Evolutionary conservation across 371 early-diverging fungal species (phyloP), one percentile per base, ranked within the genome.

Genomic region (Zychaea mexicana): DNA sequence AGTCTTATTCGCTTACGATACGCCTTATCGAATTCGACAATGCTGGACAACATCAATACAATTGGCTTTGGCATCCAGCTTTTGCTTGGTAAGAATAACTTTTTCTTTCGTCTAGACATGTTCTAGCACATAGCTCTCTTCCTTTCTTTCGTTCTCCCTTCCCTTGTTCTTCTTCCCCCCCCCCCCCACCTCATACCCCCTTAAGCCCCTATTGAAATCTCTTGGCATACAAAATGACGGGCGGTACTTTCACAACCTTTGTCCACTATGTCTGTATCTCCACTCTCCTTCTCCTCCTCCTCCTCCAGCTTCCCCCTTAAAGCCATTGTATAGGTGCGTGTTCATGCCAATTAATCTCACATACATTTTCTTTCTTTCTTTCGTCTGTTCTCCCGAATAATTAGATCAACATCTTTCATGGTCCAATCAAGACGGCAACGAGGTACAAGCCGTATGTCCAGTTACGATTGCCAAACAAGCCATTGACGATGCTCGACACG

Each of bases 11-110:
- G 78, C 17, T 65, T 81, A 27, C 73, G 76, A n/a, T 75, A 79
- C 53, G 79, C 80, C 9, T 56, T 83, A 12, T 47, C 72, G 10
- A 56, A 67, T 19, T 54, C 55, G 15, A 30, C 64, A 2, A 47
- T 78, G 22, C 58, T 79, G 68, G 83, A 78, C 46, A 69, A 71
- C 53, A 72, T 76, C 53, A 85, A 85, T 64, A 78, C 83, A 13
- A 82, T 87, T 73, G 77, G 78, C 53, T 67, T 86, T 52, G 89
- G 89, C 45, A 86, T 87, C 42, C 85, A 87, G 63, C 71, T 84
- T 26, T 73, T 89, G 55, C 74, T 88, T 39, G 81, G 78, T 78
- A 81, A 73, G 52, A 13, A 4, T 9, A 2, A 36, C 36, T 39
- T 39, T 39, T 39, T 39, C 10, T 39, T 39, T 4, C n/a, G n/a